Evolutionary conservation across 1,284 basidiomycete species (phyloP).

Genomic region (Tylopilus sp.): DNA sequence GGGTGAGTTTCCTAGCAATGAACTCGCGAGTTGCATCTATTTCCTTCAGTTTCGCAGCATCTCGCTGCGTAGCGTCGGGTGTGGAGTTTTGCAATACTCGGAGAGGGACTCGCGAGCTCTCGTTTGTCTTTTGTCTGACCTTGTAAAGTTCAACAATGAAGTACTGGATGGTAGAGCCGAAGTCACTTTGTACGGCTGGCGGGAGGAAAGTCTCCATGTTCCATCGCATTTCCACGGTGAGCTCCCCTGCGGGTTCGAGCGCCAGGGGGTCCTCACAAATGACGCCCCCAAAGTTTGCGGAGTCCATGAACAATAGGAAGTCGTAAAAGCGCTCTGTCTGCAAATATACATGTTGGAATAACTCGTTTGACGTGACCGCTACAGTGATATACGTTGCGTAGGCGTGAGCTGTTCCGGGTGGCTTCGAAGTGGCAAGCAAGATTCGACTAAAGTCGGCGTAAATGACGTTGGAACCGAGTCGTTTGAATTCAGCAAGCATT

Average conservation of each 20-base stretch:
- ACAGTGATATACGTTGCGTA: constrained; percentile 94
- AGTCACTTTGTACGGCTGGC: constrained; percentile 74
- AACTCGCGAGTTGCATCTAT: constrained; percentile 66
- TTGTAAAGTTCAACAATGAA: constrained; percentile 86
- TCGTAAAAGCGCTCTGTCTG: constrained; percentile 91
- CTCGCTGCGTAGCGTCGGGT: constrained; percentile 61
- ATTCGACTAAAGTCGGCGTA: constrained; percentile 94
- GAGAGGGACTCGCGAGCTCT: constrained; percentile 64
- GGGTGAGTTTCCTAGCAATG: constrained; percentile 76
- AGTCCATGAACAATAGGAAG: constrained; percentile 93
- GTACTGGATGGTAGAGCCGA: constrained; percentile 69
- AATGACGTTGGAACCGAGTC: constrained; percentile 89
- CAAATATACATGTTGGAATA: constrained; percentile 92
- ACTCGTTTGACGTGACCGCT: constrained; percentile 89
- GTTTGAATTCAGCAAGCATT: constrained; percentile 93
- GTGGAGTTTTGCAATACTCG: constrained; percentile 66
- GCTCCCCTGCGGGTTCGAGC: constrained; percentile 59
- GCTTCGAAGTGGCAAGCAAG: constrained; percentile 90
- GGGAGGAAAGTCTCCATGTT: constrained; percentile 93
- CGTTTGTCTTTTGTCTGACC: constrained; percentile 65
- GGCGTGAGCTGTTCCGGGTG: constrained; percentile 90
- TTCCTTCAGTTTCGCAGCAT: constrained; percentile 68
- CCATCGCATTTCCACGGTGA: constrained; percentile 87
- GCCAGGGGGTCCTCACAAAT: constrained; percentile 76
- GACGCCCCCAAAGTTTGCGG: constrained; percentile 88